Conservation (phyloP, 2,329 filamentous ascomycete genomes). For the Ophiocordyceps camponoti-rufipedis region DNA sequence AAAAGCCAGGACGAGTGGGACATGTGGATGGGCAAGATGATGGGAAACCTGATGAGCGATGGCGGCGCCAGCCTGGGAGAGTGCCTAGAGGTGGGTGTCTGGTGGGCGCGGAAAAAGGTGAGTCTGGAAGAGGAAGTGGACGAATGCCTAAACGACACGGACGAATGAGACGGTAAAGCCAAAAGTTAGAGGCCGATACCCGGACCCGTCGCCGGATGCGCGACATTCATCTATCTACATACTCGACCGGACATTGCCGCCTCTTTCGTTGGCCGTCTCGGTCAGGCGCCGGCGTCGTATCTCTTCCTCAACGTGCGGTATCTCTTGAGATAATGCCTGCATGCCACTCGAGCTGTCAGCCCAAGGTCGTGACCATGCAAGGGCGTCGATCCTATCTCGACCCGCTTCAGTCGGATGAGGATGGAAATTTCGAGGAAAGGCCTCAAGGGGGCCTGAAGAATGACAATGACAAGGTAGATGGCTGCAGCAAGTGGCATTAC, state of each 20-base stretch:
- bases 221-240: neutral
- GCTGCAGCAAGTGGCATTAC: neutral
- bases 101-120: conserved; percentile 59
- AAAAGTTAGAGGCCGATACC: neutral
- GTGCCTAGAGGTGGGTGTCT: conserved; percentile 73
- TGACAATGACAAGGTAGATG: neutral
- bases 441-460: neutral
- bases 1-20: conserved; percentile 91
- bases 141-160: neutral
- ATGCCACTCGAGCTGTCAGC: conserved; percentile 2
- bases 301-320: conserved; percentile 73
- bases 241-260: neutral
- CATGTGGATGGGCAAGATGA: conserved; percentile 74
- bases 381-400: neutral
- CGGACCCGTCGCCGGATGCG: neutral
- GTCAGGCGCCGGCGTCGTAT: conserved; percentile 37
- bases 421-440: neutral
- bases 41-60: conserved; percentile 63
- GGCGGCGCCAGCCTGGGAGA: conserved; percentile 68
- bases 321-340: conserved; percentile 77
- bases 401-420: neutral
- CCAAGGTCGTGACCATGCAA: neutral
- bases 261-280: conserved; percentile 3
- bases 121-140: neutral
- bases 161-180: neutral